Evolutionary conservation across 495 filamentous ascomycete genomes (phyloP).

Genomic region (Xanthoparmelia taractica): DNA sequence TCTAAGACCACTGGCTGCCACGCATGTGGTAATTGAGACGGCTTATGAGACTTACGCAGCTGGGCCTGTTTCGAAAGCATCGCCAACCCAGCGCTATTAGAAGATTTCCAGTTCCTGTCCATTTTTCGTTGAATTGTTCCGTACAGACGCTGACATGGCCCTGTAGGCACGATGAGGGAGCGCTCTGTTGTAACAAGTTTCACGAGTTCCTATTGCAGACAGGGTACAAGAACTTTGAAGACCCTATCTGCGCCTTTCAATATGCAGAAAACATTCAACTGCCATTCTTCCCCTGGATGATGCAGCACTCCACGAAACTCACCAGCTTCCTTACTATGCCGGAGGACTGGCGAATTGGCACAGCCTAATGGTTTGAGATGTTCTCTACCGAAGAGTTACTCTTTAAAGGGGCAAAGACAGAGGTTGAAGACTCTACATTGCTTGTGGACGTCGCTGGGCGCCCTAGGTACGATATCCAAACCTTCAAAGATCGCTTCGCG

Average conservation of each 20-base stretch:
- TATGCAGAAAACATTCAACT: slow-evolving; percentile 27
- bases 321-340: slow-evolving; percentile 12
- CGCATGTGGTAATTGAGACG: slow-evolving; percentile 1
- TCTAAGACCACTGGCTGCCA: slow-evolving; percentile 1
- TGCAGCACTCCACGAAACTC: slow-evolving; percentile 4
- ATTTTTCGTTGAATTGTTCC: not conserved
- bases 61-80: slow-evolving; percentile 8
- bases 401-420: slow-evolving; percentile 20
- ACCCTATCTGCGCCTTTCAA: slow-evolving; percentile 25
- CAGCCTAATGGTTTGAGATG: slow-evolving; percentile 35
- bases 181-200: not conserved
- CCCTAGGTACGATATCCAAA: slow-evolving; percentile 22
- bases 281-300: slow-evolving; percentile 23
- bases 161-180: slow-evolving; percentile 4
- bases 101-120: not conserved
- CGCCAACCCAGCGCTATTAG: slow-evolving; percentile 1
- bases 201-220: slow-evolving; percentile 32
- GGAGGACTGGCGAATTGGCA: slow-evolving; percentile 31
- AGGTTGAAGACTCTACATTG: slow-evolving; percentile 22
- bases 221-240: slow-evolving; percentile 33
- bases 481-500: slow-evolving; percentile 28
- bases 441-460: slow-evolving; percentile 31
- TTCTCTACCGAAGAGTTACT: slow-evolving; percentile 35
- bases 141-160: not conserved
- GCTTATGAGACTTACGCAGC: slow-evolving; percentile 2